Evolutionary conservation across 1,284 basidiomycete genomes (phyloP), one percentile per base, ranked within the genome.

Genomic region (Coniferiporia weirii): DNA sequence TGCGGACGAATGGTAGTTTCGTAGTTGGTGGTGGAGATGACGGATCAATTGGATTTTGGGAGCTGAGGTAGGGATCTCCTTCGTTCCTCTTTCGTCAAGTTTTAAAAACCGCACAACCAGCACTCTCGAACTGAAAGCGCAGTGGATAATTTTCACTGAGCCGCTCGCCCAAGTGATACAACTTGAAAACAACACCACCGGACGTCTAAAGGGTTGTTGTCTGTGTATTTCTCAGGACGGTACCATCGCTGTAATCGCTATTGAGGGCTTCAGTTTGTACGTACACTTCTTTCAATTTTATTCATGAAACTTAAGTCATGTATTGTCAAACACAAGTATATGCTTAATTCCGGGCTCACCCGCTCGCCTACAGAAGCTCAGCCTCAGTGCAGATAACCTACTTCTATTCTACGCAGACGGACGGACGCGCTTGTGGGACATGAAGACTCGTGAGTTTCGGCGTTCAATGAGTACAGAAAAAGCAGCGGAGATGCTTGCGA

Each of bases 361-460:
- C 4, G 81, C 84, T 0, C 82, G 84, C 0, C 73, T 98, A 10
- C 73, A 76, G 17, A 74, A 79, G 38, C 72, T 96, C 20, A 91
- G 85, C 64, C 71, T 93, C 1, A 80, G 83, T 1, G 84, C 79
- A 13, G 80, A 89, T 57, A 87, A 92, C 64, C 72, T 98, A 22
- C 69, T 97, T 51, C 73, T 96, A 5, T 74, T 88, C 1, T 98
- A 97, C 69, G 77, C 78, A 1, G 87, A 92, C 63, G 83, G 82
- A 2, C 84, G 88, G 57, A 90, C 91, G 2, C 78, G 96, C 34
- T 73, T 95, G 1, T 99, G 96, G 94, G 91, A 97, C 68, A 75
- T 89, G n/a, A 82, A 84, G 60, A 89, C 87, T 0, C 81, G 83
- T 54, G 94, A 97, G 68, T 89, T 98, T 66, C 83, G 93, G 76